Evolutionary conservation across 1,284 basidiomycete species (phyloP).

Genomic region (Sporisorium graminicola): DNA sequence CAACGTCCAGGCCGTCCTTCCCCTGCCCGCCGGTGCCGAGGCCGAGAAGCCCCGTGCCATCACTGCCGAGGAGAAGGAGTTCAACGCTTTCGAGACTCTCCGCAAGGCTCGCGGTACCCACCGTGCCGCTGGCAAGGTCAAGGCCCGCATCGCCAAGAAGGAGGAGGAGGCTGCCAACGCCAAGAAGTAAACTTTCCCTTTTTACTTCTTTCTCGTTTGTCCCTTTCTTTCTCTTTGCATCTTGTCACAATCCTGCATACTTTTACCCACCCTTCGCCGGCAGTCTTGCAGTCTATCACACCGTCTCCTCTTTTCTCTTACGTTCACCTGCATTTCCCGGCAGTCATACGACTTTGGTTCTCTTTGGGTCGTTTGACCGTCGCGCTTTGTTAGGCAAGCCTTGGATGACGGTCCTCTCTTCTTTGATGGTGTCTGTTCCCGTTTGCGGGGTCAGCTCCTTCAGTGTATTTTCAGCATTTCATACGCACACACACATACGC

Average conservation of each 20-base stretch:
- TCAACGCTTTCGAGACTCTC: conserved; percentile 84
- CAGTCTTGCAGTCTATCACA: conserved; percentile 1
- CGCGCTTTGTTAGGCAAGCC: not conserved
- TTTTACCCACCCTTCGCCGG: not conserved
- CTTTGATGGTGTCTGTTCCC: conserved; percentile 1
- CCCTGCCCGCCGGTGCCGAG: conserved; percentile 77
- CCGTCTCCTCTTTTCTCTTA: not conserved
- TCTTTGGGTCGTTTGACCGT: conserved; percentile 7
- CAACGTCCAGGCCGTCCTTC: conserved; percentile 69
- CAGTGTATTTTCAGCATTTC: conserved; percentile 46
- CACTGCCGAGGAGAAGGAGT: conserved; percentile 88
- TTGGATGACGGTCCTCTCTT: conserved; percentile 6
- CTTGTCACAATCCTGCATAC: conserved; percentile 10
- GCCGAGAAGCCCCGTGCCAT: conserved; percentile 91
- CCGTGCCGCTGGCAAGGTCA: conserved; percentile 88
- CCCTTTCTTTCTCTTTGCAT: conserved; percentile 18
- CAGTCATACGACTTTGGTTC: conserved; percentile 5
- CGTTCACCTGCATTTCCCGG: not conserved
- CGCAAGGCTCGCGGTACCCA: conserved; percentile 86
- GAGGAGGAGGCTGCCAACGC: conserved; percentile 91
- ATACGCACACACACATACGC: conserved; percentile 9
- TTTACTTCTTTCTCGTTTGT: conserved; percentile 9
- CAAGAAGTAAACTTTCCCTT: conserved; percentile 81
- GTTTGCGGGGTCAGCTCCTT: not conserved
- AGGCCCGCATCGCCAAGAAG: conserved; percentile 76